Percentiles rank a stretch among this genome's conserved stretches.
Evolutionary conservation across 164 flowering plant species (phyloP).

Genomic region (Magnolia changhungtana): DNA sequence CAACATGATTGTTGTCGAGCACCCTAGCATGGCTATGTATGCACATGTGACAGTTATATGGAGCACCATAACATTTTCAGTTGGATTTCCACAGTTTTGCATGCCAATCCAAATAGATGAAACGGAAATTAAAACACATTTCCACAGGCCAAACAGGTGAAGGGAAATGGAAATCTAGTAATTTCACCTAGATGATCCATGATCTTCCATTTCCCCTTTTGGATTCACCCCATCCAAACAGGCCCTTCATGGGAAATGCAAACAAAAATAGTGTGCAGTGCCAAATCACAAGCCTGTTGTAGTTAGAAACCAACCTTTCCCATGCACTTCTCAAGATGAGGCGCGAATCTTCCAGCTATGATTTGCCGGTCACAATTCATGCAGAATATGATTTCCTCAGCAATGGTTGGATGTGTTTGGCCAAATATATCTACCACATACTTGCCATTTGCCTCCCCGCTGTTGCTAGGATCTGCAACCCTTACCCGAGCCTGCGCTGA

Average conservation of each 20-base stretch:
- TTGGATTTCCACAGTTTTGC: too few species aligned
- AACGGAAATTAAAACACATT: too few species aligned
- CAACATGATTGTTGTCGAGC: too few species aligned
- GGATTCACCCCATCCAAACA: not conserved
- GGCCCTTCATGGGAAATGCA: not conserved
- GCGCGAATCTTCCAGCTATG: conserved; percentile 93
- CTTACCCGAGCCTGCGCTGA: conserved; percentile 79
- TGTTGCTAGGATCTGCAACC: conserved; percentile 74
- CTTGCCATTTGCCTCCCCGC: conserved; percentile 69
- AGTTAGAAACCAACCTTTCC: conserved; percentile 63
- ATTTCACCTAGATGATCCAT: too few species aligned
- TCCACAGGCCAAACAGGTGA: too few species aligned
- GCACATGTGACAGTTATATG: too few species aligned
- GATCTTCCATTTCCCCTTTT: too few species aligned
- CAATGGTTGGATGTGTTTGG: conserved; percentile 90
- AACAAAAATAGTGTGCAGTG: not conserved
- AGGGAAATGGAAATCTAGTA: too few species aligned
- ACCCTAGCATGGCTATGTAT: too few species aligned
- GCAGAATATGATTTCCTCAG: conserved; percentile 83
- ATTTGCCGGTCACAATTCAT: conserved; percentile 92
- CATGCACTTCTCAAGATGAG: conserved; percentile 97
- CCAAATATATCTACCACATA: conserved; percentile 93
- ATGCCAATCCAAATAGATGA: too few species aligned
- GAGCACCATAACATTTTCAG: too few species aligned
- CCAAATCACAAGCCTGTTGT: too few species aligned